Evolutionary conservation across 495 filamentous ascomycete genomes (phyloP), one percentile per base, ranked within the genome.

Genomic region (Aspergillus campestris): DNA sequence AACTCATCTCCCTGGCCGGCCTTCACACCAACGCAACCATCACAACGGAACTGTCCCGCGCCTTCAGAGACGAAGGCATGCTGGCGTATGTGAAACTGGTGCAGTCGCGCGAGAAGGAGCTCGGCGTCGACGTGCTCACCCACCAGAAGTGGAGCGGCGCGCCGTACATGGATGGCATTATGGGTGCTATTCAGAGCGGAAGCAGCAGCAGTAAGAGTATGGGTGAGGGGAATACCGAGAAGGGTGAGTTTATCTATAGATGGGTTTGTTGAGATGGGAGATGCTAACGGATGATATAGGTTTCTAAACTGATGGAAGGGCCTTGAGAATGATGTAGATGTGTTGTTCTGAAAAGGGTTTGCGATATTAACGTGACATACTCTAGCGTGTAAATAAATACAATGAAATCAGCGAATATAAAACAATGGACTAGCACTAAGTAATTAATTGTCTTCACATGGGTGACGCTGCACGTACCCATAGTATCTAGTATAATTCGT

Each of bases 121-220:
- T 92, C 6, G 89, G 88, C 10, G 88, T 89, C 14, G 92, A 98
- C 59, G 92, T 98, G 11, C 72, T 98, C 46, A 98, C 91, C 30
- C 92, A 98, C 63, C 92, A 98, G 73, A 95, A 94, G 57, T 98
- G 92, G 91, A 95, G 89, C 55, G 92, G 92, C 8, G 92, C 92
- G 0, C 72, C 71, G 12, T 95, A 95, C 59, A 82, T 97, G 47
- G 92, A 98, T 68, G 91, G 89, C 3, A 92, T 98, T 31, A 56
- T 98, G 30, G 90, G 91, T 2, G 81, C 85, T 1, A 91, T 97
- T 49, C 87, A 94, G 67, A 95, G 86, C 56, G 90, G 92, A 9
- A 95, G 86, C 62, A 86, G 81, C 50, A 75, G 78, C 39, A 87
- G 75, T 58, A 87, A 79, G 73, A 84, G 84, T 59, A 87, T 90